Evolutionary conservation across 2,329 filamentous ascomycete genomes (phyloP), one percentile per base, ranked within the genome.

Genomic region (Pyrenochaeta sp.): DNA sequence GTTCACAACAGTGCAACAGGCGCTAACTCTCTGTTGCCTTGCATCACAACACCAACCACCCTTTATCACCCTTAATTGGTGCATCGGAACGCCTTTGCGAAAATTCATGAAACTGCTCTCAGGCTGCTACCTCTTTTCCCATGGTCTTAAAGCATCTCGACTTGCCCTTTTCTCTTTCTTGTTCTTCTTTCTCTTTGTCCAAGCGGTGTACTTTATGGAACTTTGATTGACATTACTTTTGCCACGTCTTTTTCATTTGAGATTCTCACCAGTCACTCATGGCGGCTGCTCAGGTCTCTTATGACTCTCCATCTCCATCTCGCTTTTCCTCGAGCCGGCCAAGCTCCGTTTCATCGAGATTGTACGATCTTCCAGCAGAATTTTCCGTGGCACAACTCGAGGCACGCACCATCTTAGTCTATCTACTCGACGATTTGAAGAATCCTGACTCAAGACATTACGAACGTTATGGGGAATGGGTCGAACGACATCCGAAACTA

Each of bases 321-420:
- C 7, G 4, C 26, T 10, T 14, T 13, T 20, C 24, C 14, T 28
- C 29, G n/a, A 23, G 10, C 9, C 35, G 27, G n/a, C 28, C 30
- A 38, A 13, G 31, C 15, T 18, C 36, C 9, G 10, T 43, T 9
- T 14, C 20, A 38, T n/a, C 30, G 5, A 49, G 28, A 18, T 54
- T 58, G 53, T 46, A 47, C 30, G 51, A 55, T 23, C 23, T 47
- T 0, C 43, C 41, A 18, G 9, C 19, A 13, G 30, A 46, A 11
- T 22, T 46, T 7, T 37, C 49, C 27, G 26, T 31, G 27, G 39
- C 55, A 2, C 61, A 65, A 42, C 30, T 51, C n/a, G 58, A 68
- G 51, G 63, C 63, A 9, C 51, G 51, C 35, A 23, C 24, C 2
- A 57, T 66, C 7, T 52, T 69, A 8, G 18, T 35, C 3, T 52